phyloP scores from a whole-genome alignment of 441 rosid species.

The Bocquillonia castaneifolia region DNA sequence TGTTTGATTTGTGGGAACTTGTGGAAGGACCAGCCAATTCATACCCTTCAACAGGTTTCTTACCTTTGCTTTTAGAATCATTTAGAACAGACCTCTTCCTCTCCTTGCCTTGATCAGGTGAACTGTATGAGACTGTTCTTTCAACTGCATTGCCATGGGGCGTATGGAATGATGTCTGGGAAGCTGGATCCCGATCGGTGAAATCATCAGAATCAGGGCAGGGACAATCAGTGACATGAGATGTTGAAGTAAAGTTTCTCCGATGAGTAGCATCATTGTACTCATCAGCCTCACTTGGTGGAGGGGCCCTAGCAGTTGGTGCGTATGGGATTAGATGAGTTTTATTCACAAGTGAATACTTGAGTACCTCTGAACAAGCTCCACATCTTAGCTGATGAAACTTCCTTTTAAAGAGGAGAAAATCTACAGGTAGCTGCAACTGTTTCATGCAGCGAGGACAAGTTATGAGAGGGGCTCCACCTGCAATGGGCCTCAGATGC shows the following conservation, averaged over 20 bases:
- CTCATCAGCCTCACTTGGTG: constrained; percentile 41
- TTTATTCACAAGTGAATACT: constrained; percentile 46
- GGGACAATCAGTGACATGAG: constrained; percentile 33
- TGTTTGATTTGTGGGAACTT: constrained; percentile 27
- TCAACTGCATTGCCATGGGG: constrained; percentile 18
- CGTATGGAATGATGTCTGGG: constrained; percentile 15
- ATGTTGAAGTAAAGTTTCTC: constrained; percentile 32
- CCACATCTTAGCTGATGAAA: constrained; percentile 71
- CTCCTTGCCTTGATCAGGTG: constrained; percentile 26
- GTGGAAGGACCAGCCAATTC: constrained; percentile 32
- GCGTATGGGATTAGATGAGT: constrained; percentile 47
- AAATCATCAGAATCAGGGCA: constrained; percentile 39
- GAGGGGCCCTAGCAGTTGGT: constrained; percentile 30
- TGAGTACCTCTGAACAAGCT: constrained; percentile 58
- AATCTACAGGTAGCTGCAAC: constrained; percentile 73
- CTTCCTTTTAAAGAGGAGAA: constrained; percentile 45
- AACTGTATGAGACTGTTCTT: constrained; percentile 23
- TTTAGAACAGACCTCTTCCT: constrained; percentile 21
- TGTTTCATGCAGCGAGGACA: constrained; percentile 55
- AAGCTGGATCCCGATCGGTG: constrained; percentile 28
- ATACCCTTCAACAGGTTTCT: constrained; percentile 27
- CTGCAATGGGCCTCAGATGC: constrained; percentile 59
- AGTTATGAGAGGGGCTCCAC: constrained; percentile 75
- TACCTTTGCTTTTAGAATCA: constrained; percentile 28
- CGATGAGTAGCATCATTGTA: constrained; percentile 19